phyloP scores from a whole-genome alignment of 2,329 filamentous ascomycete genomes.

The Exophiala alcalophila region DNA sequence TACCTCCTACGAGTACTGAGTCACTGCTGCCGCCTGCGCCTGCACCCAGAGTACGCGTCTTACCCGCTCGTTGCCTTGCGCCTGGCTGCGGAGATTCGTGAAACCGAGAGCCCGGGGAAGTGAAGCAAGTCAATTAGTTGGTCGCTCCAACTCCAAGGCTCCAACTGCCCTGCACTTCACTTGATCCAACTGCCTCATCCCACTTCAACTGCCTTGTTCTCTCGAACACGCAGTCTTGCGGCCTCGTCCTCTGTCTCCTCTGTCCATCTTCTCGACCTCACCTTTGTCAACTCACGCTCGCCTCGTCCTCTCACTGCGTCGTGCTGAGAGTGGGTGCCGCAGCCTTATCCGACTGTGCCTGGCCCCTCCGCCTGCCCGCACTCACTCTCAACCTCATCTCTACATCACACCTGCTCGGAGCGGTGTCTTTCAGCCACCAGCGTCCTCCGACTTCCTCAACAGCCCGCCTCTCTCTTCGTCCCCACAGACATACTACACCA shows the following conservation, averaged over 20 bases:
- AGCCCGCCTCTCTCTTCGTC: no score
- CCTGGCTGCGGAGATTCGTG: no score
- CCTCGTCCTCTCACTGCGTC: not conserved
- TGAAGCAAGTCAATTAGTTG: no score
- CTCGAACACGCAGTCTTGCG: not conserved
- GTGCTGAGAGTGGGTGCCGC: conserved; percentile 1
- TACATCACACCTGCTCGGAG: no score
- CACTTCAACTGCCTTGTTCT: not conserved
- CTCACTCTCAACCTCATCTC: conserved; percentile 9
- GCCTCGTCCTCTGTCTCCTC: not conserved
- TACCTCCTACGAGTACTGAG: no score
- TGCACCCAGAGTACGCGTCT: no score
- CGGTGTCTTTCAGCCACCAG: no score
- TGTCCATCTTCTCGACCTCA: conserved; percentile 3
- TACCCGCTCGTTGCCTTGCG: no score
- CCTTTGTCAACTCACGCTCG: conserved; percentile 2
- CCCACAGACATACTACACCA: no score
- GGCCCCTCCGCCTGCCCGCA: not conserved
- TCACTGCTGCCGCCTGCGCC: no score
- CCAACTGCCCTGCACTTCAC: not conserved
- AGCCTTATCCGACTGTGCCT: conserved; percentile 1
- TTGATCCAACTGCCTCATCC: not conserved
- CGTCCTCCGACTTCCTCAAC: no score
- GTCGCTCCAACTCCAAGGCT: not conserved
- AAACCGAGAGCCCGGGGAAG: no score